Conservation (phyloP, 2,329 filamentous ascomycete species). For the Phaeosphaeria sp. region DNA sequence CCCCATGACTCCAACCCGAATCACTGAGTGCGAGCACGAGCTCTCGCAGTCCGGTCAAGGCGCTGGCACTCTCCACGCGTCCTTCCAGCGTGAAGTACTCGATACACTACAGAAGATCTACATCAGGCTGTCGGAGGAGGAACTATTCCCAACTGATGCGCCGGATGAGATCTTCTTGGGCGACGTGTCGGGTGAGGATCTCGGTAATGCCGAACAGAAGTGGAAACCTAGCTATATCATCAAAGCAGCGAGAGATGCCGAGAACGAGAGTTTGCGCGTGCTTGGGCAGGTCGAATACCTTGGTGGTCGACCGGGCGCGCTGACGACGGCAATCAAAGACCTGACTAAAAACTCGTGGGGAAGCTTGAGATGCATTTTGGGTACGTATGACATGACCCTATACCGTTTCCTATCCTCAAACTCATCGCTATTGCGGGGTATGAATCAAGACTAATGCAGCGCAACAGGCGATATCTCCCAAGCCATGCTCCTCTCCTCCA, state of each 20-base stretch:
- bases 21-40: neutral
- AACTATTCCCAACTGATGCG: neutral
- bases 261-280: conserved; percentile 8
- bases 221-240: conserved; percentile 17
- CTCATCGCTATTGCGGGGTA: neutral
- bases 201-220: conserved; percentile 9
- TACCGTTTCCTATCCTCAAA: neutral
- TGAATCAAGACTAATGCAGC: neutral
- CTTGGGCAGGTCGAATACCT: conserved; percentile 29
- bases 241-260: conserved; percentile 4
- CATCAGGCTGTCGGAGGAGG: conserved; percentile 7
- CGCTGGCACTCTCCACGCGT: neutral
- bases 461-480: conserved; percentile 22
- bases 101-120: conserved; percentile 7
- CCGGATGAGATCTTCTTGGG: conserved; percentile 8
- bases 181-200: conserved; percentile 3
- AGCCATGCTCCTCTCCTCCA: conserved; percentile 25
- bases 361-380: conserved; percentile 26
- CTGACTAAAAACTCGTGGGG: conserved; percentile 16
- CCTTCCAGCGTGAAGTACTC: conserved; percentile 16
- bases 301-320: conserved; percentile 16
- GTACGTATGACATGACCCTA: conserved; percentile 2
- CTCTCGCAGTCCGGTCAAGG: neutral
- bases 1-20: conserved; percentile 1
- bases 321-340: conserved; percentile 15